phyloP scores from a whole-genome alignment of 371 early-diverging fungal species.

The Mortierella sp. region DNA sequence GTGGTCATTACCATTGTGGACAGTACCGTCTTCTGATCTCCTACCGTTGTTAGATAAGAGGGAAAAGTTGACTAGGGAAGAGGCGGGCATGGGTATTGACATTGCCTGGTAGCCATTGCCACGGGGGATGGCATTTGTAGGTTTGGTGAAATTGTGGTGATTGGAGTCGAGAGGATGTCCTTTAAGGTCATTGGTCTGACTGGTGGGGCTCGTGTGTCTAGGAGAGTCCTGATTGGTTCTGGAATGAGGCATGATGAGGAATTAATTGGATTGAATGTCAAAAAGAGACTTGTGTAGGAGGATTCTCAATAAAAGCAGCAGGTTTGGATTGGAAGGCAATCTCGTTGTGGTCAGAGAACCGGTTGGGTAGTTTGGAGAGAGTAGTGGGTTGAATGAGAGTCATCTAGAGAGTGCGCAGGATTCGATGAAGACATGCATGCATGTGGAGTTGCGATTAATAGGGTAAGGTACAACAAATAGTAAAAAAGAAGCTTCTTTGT shows the following conservation, averaged over 20 bases:
- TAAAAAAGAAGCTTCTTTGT: no score
- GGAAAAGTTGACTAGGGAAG: constrained; percentile 42
- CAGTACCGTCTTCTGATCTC: not conserved
- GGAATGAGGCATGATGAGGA: not conserved
- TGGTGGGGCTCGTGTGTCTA: not conserved
- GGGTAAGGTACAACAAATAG: no score
- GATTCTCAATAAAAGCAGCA: not conserved
- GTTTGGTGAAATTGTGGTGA: constrained; percentile 12
- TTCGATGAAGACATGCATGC: no score
- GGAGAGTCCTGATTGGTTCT: not conserved
- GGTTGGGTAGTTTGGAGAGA: no score
- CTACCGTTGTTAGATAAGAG: constrained; percentile 13
- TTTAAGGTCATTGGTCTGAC: constrained; percentile 13
- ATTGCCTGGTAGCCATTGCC: constrained; percentile 51
- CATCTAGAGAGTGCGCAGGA: no score
- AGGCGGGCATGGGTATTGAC: constrained; percentile 49
- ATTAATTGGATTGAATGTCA: not conserved
- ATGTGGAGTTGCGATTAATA: no score
- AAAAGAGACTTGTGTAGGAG: not conserved
- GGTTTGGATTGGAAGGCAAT: not conserved
- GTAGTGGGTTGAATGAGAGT: no score
- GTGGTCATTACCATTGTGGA: constrained; percentile 1
- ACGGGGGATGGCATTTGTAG: constrained; percentile 34
- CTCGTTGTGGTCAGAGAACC: no score
- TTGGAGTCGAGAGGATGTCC: constrained; percentile 39